These are phyloP conservation scores for Colletotrichum zoysiae DNA, from an alignment of 2,329 filamentous ascomycete species.

Conservation along the genomic window DNA sequence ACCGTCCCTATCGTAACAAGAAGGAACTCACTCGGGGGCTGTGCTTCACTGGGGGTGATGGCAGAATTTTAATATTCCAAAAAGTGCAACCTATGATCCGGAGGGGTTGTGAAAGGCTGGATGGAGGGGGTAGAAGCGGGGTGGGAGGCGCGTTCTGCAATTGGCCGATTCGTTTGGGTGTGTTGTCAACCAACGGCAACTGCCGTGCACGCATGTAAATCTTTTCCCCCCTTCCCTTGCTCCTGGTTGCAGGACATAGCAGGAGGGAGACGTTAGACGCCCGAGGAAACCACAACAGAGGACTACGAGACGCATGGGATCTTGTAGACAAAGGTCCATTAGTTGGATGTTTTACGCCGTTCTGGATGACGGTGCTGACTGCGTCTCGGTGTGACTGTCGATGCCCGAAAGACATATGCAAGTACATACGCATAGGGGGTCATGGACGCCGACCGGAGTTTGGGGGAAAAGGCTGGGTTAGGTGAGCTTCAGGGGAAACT, in stretches of 20 bases:
- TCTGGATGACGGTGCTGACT: neutral
- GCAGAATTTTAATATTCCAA: neutral
- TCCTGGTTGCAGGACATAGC: neutral
- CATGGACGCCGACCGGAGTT: neutral
- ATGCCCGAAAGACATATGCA: neutral
- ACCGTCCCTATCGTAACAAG: conserved; percentile 5
- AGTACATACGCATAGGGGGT: neutral
- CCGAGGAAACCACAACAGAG: neutral
- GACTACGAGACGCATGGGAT: too few species aligned
- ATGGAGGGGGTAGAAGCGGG: conserved; percentile 1
- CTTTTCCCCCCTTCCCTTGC: too few species aligned
- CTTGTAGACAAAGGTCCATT: too few species aligned
- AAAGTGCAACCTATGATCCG: neutral
- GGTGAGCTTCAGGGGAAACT: neutral
- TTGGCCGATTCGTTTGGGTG: conserved; percentile 8
- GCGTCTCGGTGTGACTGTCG: neutral
- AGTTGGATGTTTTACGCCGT: neutral
- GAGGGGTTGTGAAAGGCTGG: conserved; percentile 11
- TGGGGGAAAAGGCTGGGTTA: neutral
- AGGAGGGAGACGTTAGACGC: neutral
- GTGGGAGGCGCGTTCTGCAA: neutral
- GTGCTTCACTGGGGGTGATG: neutral
- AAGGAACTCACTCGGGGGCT: neutral
- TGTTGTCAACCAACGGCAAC: conserved; percentile 9
- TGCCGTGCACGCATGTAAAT: too few species aligned